phyloP scores from a whole-genome alignment of 2,329 filamentous ascomycete genomes.

The Lasiodiplodia gonubiensis region DNA sequence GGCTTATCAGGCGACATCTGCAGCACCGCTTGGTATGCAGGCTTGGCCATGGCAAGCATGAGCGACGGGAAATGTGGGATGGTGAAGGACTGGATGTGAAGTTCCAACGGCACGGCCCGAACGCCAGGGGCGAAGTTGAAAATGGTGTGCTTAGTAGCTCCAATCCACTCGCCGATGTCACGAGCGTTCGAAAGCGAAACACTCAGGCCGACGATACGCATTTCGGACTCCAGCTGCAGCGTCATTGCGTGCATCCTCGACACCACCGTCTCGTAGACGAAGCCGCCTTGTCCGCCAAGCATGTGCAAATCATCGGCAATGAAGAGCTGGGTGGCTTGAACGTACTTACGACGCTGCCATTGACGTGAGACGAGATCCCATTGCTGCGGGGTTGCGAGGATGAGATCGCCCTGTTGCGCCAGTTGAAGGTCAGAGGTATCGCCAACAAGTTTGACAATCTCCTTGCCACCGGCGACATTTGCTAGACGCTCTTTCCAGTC shows the following conservation, averaged over 20 bases:
- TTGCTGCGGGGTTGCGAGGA: constrained; percentile 89
- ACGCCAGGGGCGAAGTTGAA: constrained; percentile 98
- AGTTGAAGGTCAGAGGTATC: constrained; percentile 92
- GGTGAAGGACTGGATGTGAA: constrained; percentile 93
- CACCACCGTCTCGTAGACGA: constrained; percentile 95
- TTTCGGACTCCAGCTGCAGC: constrained; percentile 79
- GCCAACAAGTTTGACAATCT: constrained; percentile 89
- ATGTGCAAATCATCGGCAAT: constrained; percentile 96
- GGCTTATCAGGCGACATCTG: constrained; percentile 90
- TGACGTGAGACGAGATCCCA: constrained; percentile 96
- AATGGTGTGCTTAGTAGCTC: constrained; percentile 95
- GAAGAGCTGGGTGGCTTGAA: constrained; percentile 87
- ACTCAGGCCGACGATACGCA: constrained; percentile 87
- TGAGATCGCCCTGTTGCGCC: constrained; percentile 83
- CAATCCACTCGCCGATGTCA: constrained; percentile 97
- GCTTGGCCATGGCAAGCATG: constrained; percentile 98
- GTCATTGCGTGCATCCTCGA: constrained; percentile 97
- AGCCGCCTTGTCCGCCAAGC: constrained; percentile 83
- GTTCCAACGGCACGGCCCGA: constrained; percentile 84
- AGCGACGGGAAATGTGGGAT: constrained; percentile 97
- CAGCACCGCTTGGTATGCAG: constrained; percentile 85
- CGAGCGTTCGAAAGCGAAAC: constrained; percentile 92
- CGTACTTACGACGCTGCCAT: constrained; percentile 95
- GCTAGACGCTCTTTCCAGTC: constrained; percentile 85
- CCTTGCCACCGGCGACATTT: constrained; percentile 78